Evolutionary conservation across 2,329 filamentous ascomycete genomes (phyloP), one percentile per base, ranked within the genome.

Genomic region (Colletotrichum sp.): DNA sequence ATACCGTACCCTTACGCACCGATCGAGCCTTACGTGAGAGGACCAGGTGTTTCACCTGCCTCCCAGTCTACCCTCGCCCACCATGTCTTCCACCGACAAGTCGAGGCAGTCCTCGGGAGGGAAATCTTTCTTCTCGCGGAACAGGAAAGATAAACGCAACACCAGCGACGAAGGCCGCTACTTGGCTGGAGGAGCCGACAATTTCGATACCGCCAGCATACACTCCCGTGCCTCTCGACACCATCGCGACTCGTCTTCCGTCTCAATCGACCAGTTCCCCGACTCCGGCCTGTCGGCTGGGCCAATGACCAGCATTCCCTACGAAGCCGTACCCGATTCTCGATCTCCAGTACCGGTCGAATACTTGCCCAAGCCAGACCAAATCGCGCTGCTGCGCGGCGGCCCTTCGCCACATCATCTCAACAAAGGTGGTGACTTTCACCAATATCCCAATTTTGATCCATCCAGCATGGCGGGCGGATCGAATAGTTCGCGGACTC

Each of bases 41-140:
- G 66, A 64, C 70, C 70, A 64, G 76, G 76, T 76, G 72, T 76
- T 77, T 74, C 75, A 74, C 73, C 77, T 77, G 65, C 64, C 74
- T 77, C 66, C 77, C 72, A 43, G 71, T 70, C 61, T 39, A 62
- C 48, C 74, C 25, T 32, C 74, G 61, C 70, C 70, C 78, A 76
- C 79, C 81, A 91, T 92, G 91, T 88, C 92, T 81, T 89, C 91
- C 83, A 89, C 94, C 88, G 93, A 95, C 88, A 95, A 96, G 87
- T 90, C 93, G 81, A 93, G 94, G 85, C 94, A 96, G 88, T 95
- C 94, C 78, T 96, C 95, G 71, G 87, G 87, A 80, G 89, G 89
- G 82, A 93, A 93, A 83, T 95, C 94, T 77, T 95, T 98, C 88
- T 98, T 98, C 88, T 96, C 95, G 81, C 92, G 96, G 82, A 94